Base-by-base conservation (phyloP, 2,329 filamentous ascomycete genomes). In the Metarhizium sp. region DNA sequence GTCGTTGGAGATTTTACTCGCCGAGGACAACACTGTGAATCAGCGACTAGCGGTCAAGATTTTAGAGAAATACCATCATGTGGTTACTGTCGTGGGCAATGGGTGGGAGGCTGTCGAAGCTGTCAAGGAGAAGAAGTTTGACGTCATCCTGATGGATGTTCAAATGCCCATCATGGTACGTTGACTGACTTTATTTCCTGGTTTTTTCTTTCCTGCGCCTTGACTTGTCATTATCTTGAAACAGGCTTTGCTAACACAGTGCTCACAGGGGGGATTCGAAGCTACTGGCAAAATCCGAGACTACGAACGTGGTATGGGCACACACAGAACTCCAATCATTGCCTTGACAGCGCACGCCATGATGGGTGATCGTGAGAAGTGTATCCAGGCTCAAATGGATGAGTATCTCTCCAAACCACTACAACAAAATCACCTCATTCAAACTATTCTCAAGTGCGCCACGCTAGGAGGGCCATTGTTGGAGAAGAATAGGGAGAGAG, bases 311-410 rank as follows among this genome's bases (percentile, higher is more conserved):
- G 88, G 86, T 60, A 82, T 90, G 62, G 86, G 86, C 55, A 81
- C 90, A 38, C 85, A 89, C 56, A 83, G 92, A 53, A 96, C 92
- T 11, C 94, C 94, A 14, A 96, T 99, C 66, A 96, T 99, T 64
- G 94, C 94, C 2, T 80, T 99, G 48, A 99, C 94, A 13, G 94
- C 94, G 1, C 94, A 99, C 73, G 94, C 94, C 63, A 99, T 99
- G 94, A 86, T 97, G 76, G 94, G 94, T 61, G 94, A 99, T 67
- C 84, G 94, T 51, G 94, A 99, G 70, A 96, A 95, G 77, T 99
- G 94, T 71, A 95, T 99, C 59, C 90, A 96, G 69, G 94, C 92
- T 10, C 91, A 97, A 75, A 99, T 99, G 94, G 94, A 99, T 70
- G 94, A 99, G 71, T 99, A 99, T 68, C 78, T 99, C 46, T 96